A percentile compares a stretch with the other conserved stretches of the same genome.
These are phyloP conservation scores for Taphrina pruni DNA, from an alignment of 1,139 yeast species.

Conservation along the genomic window DNA sequence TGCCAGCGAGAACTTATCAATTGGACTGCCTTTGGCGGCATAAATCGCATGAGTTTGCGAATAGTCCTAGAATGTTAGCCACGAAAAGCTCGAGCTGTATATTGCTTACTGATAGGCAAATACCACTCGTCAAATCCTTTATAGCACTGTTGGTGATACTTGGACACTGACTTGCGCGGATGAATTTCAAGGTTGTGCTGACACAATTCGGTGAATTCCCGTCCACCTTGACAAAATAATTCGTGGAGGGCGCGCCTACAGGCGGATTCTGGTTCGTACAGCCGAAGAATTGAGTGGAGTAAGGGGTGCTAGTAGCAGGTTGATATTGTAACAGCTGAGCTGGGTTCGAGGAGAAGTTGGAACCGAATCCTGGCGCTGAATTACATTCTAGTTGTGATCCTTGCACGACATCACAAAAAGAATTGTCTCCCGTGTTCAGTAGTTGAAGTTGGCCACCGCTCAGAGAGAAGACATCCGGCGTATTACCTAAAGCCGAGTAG, in stretches of 20 bases:
- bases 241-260: constrained; percentile 4
- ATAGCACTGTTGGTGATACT: constrained; percentile 4
- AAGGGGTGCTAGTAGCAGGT: not conserved
- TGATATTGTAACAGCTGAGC: not conserved
- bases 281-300: constrained; percentile 2
- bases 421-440: not conserved
- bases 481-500: not conserved
- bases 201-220: not conserved
- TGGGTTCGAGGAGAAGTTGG: not conserved
- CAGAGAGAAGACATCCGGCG: constrained; percentile 3
- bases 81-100: not conserved
- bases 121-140: constrained; percentile 17
- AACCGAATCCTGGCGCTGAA: not conserved
- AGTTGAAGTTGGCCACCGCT: not conserved
- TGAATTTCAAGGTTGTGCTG: constrained; percentile 3
- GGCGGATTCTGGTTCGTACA: constrained; percentile 9
- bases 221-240: constrained; percentile 2
- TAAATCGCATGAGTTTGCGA: constrained; percentile 2
- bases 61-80: not conserved
- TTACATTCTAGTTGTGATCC: constrained; percentile 12
- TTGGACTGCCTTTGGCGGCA: constrained; percentile 16
- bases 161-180: constrained; percentile 2
- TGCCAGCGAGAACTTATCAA: constrained; percentile 7
- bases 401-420: constrained; percentile 17
- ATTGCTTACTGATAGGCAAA: constrained; percentile 10